Percentiles rank a stretch among this genome's conserved stretches.
phyloP scores from a whole-genome alignment of 805 yeast species.

The Lipomyces chichibuensis region DNA sequence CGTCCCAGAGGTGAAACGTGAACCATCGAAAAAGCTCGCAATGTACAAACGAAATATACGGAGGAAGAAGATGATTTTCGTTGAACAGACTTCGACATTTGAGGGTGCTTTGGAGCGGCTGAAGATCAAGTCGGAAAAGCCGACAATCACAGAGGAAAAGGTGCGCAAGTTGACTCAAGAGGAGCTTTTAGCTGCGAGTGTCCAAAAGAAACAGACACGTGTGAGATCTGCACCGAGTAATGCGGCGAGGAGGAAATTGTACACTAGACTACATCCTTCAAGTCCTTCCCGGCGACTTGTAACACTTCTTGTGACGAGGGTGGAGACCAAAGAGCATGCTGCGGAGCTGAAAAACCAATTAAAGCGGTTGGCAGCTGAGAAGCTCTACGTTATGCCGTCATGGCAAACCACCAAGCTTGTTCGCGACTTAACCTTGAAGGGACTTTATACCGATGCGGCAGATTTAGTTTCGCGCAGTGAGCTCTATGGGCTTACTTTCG shows the following conservation, averaged over 20 bases:
- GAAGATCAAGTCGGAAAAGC: slow-evolving; percentile 3
- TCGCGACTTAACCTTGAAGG: slow-evolving; percentile 12
- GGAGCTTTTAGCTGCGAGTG: slow-evolving; percentile 3
- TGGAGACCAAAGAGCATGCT: slow-evolving; percentile 8
- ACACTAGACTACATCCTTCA: not conserved
- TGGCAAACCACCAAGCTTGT: slow-evolving; percentile 22
- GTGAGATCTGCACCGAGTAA: not conserved
- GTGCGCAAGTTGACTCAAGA: not conserved
- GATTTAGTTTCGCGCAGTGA: not conserved
- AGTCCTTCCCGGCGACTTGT: slow-evolving; percentile 12
- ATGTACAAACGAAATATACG: not conserved
- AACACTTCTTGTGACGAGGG: slow-evolving; percentile 8
- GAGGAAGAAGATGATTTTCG: not conserved
- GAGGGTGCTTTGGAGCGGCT: slow-evolving; percentile 1
- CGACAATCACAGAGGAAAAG: not conserved
- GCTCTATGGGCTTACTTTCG: slow-evolving; percentile 7
- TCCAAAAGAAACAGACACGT: not conserved
- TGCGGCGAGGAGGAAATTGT: not conserved
- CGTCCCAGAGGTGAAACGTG: not conserved
- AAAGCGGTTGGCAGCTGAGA: slow-evolving; percentile 7
- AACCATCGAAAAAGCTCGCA: not conserved
- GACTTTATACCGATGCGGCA: slow-evolving; percentile 2
- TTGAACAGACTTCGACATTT: not conserved
- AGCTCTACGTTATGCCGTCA: slow-evolving; percentile 7
- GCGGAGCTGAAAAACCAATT: slow-evolving; percentile 7